Percentiles rank a stretch among this genome's conserved stretches.
Conservation (phyloP, 768 basidiomycete genomes). For the Cystofilobasidium bisporidii region DNA sequence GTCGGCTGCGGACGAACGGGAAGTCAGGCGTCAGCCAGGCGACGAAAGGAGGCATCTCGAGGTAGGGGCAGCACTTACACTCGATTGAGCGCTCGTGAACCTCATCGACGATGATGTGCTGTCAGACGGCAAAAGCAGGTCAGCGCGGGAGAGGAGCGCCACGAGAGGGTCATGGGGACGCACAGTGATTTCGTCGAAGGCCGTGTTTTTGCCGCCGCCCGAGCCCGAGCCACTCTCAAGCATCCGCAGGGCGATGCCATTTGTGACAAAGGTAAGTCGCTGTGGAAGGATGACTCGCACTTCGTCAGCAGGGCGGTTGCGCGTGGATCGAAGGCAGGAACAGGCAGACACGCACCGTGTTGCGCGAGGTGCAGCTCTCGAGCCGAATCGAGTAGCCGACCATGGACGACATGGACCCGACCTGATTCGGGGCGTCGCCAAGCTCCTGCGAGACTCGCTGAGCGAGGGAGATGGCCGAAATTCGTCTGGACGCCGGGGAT, state of each 20-base stretch:
- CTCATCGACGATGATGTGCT: conserved; percentile 96
- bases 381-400: conserved; percentile 92
- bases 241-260: conserved; percentile 94
- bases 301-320: not conserved
- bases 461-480: conserved; percentile 90
- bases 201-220: conserved; percentile 58
- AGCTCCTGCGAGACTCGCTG: conserved; percentile 89
- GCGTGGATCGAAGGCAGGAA: not conserved
- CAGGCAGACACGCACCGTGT: conserved; percentile 45
- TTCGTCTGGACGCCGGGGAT: conserved; percentile 53
- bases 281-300: not conserved
- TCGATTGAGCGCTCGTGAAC: conserved; percentile 96
- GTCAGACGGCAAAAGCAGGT: too few species aligned
- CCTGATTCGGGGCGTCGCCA: conserved; percentile 67
- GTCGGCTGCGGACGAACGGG: conserved; percentile 47
- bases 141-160: not conserved
- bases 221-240: conserved; percentile 68
- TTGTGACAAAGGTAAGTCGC: conserved; percentile 63
- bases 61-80: conserved; percentile 36
- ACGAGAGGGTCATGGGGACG: not conserved
- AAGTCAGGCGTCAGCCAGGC: not conserved
- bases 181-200: conserved; percentile 92
- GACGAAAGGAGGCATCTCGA: not conserved
- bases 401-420: conserved; percentile 66
- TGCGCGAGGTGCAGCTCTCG: conserved; percentile 71